A percentile compares a stretch with the other conserved stretches of the same genome.
Evolutionary conservation across 305 asterid genomes (phyloP).

Genomic region (Vinca major): DNA sequence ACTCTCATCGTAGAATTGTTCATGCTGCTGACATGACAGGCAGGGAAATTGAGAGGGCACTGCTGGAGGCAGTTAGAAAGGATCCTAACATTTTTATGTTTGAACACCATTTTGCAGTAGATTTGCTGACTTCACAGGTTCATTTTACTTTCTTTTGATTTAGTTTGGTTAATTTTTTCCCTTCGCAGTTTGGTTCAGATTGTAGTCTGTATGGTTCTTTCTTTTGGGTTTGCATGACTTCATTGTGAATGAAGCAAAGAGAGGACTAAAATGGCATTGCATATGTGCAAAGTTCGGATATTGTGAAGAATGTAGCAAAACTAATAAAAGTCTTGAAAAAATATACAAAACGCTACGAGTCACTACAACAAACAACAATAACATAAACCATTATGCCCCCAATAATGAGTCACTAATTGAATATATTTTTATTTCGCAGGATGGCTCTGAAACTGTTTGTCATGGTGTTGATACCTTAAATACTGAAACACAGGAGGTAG

Average conservation of each 20-base stretch:
- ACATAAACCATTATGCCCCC: no score
- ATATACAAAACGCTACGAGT: background rate
- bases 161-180: background rate
- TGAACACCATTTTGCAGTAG: conserved; percentile 91
- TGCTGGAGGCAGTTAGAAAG: conserved; percentile 75
- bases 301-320: background rate
- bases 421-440: conserved; percentile 41
- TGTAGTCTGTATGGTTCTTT: background rate
- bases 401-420: conserved; percentile 13
- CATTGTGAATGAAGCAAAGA: background rate
- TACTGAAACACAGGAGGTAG: conserved; percentile 74
- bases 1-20: conserved; percentile 89
- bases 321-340: background rate
- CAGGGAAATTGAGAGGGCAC: conserved; percentile 87
- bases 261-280: background rate
- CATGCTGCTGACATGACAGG: conserved; percentile 99
- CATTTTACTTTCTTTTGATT: conserved; percentile 5
- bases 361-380: no score
- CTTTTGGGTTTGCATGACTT: background rate
- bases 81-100: conserved; percentile 76
- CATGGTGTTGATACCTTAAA: conserved; percentile 84
- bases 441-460: conserved; percentile 64
- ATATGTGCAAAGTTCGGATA: background rate
- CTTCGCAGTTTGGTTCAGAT: background rate
- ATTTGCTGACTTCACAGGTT: conserved; percentile 89